Evolutionary conservation across 768 basidiomycete species (phyloP).

Genomic region (Rhodotorula paludigena): DNA sequence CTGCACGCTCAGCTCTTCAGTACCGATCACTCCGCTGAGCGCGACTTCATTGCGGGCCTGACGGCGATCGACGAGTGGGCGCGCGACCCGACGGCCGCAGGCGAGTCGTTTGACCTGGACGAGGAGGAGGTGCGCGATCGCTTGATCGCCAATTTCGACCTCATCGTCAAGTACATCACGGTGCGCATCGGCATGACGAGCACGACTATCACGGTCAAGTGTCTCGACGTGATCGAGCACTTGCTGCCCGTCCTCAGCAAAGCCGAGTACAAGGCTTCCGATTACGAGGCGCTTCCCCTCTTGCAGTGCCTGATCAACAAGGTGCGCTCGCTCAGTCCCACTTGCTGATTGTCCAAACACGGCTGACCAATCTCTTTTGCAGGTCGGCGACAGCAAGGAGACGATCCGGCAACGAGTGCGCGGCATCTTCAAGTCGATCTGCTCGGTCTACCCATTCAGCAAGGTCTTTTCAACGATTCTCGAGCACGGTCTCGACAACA

Average conservation of each 20-base stretch:
- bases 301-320: constrained; percentile 84
- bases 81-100: constrained; percentile 51
- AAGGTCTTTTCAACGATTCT: constrained; percentile 81
- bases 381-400: constrained; percentile 92
- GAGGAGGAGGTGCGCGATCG: constrained; percentile 58
- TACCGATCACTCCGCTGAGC: constrained; percentile 89
- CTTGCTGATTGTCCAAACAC: no score
- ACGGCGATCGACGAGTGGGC: constrained; percentile 65
- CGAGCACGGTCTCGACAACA: constrained; percentile 81
- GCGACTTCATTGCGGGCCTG: constrained; percentile 79
- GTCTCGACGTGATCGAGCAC: constrained; percentile 77
- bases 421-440: constrained; percentile 74
- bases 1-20: constrained; percentile 77
- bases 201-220: constrained; percentile 78
- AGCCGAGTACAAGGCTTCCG: constrained; percentile 70
- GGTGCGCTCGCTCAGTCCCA: constrained; percentile 50
- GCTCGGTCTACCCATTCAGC: constrained; percentile 88
- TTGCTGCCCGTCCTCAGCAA: constrained; percentile 69
- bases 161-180: constrained; percentile 87
- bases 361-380: constrained; percentile 7
- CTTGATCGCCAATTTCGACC: constrained; percentile 80
- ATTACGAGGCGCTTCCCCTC: constrained; percentile 79
- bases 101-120: constrained; percentile 54
- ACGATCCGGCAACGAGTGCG: constrained; percentile 72
- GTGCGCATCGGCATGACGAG: constrained; percentile 85